These are phyloP conservation scores for Yarrowia keelungensis DNA, from an alignment of 805 yeast species.

Conservation along the genomic window DNA sequence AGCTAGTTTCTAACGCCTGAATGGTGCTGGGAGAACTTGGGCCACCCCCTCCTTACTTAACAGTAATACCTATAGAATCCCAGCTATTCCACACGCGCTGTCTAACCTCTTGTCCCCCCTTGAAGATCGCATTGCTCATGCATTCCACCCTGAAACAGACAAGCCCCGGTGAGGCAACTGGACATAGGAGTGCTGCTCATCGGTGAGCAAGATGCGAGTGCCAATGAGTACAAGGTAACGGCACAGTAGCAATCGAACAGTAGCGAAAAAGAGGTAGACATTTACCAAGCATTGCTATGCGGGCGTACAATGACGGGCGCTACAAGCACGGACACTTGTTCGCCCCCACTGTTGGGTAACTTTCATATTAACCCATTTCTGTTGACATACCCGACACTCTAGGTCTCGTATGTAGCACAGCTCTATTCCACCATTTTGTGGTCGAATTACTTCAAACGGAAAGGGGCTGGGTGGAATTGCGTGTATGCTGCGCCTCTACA, in stretches of 20 bases:
- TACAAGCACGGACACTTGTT: background rate
- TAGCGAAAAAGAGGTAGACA: background rate
- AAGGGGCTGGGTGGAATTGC: slow-evolving; percentile 8
- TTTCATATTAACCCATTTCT: background rate
- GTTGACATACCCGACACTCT: slow-evolving; percentile 2
- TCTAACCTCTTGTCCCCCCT: slow-evolving; percentile 20
- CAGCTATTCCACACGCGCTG: slow-evolving; percentile 5
- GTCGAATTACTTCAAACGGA: slow-evolving; percentile 17
- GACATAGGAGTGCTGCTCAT: slow-evolving; percentile 15
- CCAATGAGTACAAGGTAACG: background rate
- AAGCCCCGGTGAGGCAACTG: slow-evolving; percentile 21
- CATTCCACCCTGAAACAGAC: slow-evolving; percentile 37
- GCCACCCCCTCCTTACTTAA: background rate
- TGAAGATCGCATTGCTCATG: slow-evolving; percentile 32
- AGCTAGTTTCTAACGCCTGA: no score
- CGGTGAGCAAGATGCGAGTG: slow-evolving; percentile 24
- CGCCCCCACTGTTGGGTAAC: background rate
- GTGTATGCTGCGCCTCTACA: slow-evolving; percentile 7
- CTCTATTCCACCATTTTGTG: background rate
- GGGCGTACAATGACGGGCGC: background rate
- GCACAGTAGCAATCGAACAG: slow-evolving; percentile 1
- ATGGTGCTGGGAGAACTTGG: background rate
- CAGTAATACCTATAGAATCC: background rate
- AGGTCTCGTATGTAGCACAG: slow-evolving; percentile 10
- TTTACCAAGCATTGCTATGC: background rate